Percentiles rank a stretch among this genome's conserved stretches.
Conservation (phyloP, 345 rosid genomes). For the Syzygium oleosum region DNA sequence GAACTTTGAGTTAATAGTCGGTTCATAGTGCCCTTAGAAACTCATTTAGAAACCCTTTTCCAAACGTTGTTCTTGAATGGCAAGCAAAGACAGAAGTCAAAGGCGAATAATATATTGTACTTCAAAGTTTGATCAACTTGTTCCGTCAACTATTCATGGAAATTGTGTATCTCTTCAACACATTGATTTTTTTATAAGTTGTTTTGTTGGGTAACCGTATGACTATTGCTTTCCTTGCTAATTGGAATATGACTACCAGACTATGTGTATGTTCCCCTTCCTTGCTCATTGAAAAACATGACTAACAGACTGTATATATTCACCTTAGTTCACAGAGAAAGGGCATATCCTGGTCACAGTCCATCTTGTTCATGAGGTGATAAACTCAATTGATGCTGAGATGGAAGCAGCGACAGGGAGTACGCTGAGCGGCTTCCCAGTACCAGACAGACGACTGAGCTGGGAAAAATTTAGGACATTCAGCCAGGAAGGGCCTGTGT, state of each 20-base stretch:
- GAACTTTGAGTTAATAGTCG: not conserved
- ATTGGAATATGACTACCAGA: not conserved
- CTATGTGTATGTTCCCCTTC: not conserved
- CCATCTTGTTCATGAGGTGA: slow-evolving; percentile 74
- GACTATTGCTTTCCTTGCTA: not conserved
- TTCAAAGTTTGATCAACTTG: not conserved
- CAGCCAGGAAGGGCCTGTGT: slow-evolving; percentile 31
- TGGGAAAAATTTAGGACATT: slow-evolving; percentile 66
- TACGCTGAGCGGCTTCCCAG: slow-evolving; percentile 82
- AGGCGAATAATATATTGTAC: not conserved
- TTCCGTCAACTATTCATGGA: not conserved
- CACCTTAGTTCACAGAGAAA: slow-evolving; percentile 73
- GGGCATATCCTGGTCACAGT: slow-evolving; percentile 88
- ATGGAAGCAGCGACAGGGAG: slow-evolving; percentile 34
- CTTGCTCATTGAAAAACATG: not conserved
- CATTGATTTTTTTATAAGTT: not conserved
- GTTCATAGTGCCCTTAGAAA: not conserved
- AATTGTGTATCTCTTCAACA: not conserved
- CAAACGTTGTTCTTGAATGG: not conserved
- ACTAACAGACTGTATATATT: slow-evolving; percentile 2
- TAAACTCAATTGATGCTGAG: slow-evolving; percentile 40
- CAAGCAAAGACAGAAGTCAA: not conserved
- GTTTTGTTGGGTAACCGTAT: not conserved
- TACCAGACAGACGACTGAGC: slow-evolving; percentile 60
- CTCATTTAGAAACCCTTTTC: not conserved